Evolutionary conservation across 495 filamentous ascomycete genomes (phyloP), one percentile per base, ranked within the genome.

Genomic region (Astrothelium macrocarpum): DNA sequence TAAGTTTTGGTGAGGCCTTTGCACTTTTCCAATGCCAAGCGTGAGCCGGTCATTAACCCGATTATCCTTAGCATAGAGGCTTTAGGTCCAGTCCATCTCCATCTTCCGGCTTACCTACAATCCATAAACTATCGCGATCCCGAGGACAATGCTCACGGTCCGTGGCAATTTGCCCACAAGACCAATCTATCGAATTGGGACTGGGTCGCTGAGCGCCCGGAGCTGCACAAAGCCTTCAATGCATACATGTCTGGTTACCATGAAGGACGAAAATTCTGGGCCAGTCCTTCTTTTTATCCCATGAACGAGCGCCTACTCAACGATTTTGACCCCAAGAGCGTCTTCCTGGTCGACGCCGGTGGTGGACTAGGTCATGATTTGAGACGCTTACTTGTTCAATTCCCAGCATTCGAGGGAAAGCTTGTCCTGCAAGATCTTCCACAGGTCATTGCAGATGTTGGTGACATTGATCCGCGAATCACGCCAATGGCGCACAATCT

Each of bases 261-360:
- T 10, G 18, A 9, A 42, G 36, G 36, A 42, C 0, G 36, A 42
- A 10, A 9, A 10, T 42, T 10, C 18, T 42, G 36, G 36, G 36
- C 36, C 36, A 16, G 18, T 16, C 36, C 9, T 9, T 42, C 36
- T 10, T 42, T 42, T 16, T 42, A 42, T 42, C 36, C 36, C 10
- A 16, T 42, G 10, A 42, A 42, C 9, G 36, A 42, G 36, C 36
- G 36, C 36, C 36, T 42, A 10, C 9, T 42, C 18, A 9, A 42
- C 10, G 36, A 42, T 42, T 9, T 16, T 42, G 36, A 42, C 18
- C 36, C 36, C 18, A 42, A 42, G 18, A 16, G 36, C 10, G 70
- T 75, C 9, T 68, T 85, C 1, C 64, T 85, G 1, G 81, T 86
- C 18, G 84, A 87, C 67, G 70, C 84, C 0, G 82, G 76, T 32